Percentiles rank a stretch among this genome's conserved stretches.
Evolutionary conservation across 148 eudicot species (phyloP).

Genomic region (Cornus florida): DNA sequence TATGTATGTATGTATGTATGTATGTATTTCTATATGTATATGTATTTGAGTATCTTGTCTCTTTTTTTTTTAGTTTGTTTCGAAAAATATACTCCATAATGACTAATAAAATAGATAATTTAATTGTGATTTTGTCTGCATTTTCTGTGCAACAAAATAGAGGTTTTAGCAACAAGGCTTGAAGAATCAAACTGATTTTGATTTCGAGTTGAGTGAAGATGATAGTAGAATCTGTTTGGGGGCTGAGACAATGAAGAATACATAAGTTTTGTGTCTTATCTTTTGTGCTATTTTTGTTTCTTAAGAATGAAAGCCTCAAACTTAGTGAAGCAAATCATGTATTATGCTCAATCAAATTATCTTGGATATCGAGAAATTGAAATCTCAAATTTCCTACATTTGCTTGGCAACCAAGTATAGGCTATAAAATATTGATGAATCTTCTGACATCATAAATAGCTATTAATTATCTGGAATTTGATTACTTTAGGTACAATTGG

Average conservation of each 20-base stretch:
- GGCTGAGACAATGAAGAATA: neutral
- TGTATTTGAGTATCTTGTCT: neutral
- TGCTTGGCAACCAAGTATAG: neutral
- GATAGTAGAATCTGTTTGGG: neutral
- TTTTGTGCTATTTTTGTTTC: neutral
- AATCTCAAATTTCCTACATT: neutral
- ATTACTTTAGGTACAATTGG: slow-evolving; percentile 73
- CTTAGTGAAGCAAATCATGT: neutral
- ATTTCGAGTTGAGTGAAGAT: neutral
- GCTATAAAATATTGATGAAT: neutral
- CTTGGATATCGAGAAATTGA: neutral
- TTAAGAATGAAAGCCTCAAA: neutral
- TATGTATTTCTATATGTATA: neutral
- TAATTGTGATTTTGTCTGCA: neutral
- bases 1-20: no score
- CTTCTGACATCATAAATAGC: neutral
- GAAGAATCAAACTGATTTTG: neutral
- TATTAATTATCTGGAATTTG: slow-evolving; percentile 11
- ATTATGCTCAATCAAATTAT: neutral
- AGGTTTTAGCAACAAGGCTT: neutral
- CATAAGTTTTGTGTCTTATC: neutral
- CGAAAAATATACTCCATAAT: neutral
- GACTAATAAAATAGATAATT: no score
- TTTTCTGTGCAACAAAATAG: neutral
- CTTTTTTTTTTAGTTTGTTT: slow-evolving; percentile 8